Evolutionary conservation across 768 basidiomycete species (phyloP), one percentile per base, ranked within the genome.

Genomic region (Thelephora aurantiotincta): DNA sequence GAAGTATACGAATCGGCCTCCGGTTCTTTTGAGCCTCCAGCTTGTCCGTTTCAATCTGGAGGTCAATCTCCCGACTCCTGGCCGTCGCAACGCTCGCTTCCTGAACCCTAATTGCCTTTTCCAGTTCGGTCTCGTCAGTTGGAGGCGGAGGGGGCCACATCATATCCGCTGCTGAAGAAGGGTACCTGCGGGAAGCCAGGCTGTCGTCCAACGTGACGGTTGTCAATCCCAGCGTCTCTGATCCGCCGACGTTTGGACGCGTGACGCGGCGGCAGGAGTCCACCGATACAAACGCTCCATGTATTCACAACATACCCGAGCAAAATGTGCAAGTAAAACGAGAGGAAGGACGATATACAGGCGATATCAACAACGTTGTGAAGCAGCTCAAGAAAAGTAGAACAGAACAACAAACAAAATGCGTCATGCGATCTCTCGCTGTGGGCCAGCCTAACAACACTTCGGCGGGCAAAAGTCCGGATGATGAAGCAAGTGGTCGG

Each of bases 1-100:
- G 63, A 19, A 82, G 63, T 13, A 80, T 73, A 76, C 16, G 70
- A 66, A 12, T 67, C 65, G 18, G 61, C 22, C 55, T 57, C 50
- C 54, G 62, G 54, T 66, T 72, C 49, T 65, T 63, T 47, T 59
- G 56, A 35, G 44, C 49, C 45, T 65, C 63, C 45, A 67, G 65
- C n/a, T 65, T 67, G 48, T 78, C 77, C 11, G 53, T 54, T 48
- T 67, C 67, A 13, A 81, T 58, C 41, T 63, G 63, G n/a, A 61
- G 67, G 56, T 81, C 77, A 55, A 81, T 81, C 6, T 61, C 59
- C 50, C 78, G 75, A 60, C 71, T 77, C 20, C 62, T 49, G 35
- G 65, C 63, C 56, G 73, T 74, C 12, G 77, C 77, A 52, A 73
- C 68, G 20, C 63, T 64, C 57, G 77, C 75, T 26, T 57, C 58